A percentile compares a stretch with the other conserved stretches of the same genome.
Conservation (phyloP, 257 asterid genomes). For the Thymus mandschuricus region DNA sequence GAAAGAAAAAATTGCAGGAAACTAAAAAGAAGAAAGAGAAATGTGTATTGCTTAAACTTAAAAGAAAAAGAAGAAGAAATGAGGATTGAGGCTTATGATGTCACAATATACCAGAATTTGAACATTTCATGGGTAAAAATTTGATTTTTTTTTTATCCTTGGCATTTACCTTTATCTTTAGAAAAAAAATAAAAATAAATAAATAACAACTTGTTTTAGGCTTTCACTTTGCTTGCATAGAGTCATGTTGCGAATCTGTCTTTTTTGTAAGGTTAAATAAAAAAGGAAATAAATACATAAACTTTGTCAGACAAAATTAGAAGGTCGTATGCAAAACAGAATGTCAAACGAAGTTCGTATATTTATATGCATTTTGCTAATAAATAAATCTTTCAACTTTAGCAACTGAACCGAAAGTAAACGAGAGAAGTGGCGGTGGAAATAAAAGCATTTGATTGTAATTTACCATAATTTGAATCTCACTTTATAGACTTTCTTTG, state of each 20-base stretch:
- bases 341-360: too few relatives aligned
- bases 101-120: neutral
- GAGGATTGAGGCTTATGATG: neutral
- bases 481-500: too few relatives aligned
- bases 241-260: neutral
- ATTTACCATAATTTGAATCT: too few relatives aligned
- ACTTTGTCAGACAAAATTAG: too few relatives aligned
- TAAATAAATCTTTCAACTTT: too few relatives aligned
- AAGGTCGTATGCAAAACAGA: too few relatives aligned
- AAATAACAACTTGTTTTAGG: neutral
- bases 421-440: too few relatives aligned
- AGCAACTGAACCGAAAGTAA: too few relatives aligned
- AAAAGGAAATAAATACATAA: too few relatives aligned
- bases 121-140: neutral
- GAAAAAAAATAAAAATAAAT: neutral
- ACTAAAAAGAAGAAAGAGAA: slow-evolving; percentile 6
- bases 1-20: neutral
- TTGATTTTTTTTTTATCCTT: neutral
- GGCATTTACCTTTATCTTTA: neutral
- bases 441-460: too few relatives aligned
- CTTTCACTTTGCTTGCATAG: slow-evolving; percentile 16
- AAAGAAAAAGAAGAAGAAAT: neutral
- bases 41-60: neutral
- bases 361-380: too few relatives aligned
- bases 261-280: neutral